Evolutionary conservation across 2,329 filamentous ascomycete genomes (phyloP).

Genomic region (Colletotrichum spaethianum): DNA sequence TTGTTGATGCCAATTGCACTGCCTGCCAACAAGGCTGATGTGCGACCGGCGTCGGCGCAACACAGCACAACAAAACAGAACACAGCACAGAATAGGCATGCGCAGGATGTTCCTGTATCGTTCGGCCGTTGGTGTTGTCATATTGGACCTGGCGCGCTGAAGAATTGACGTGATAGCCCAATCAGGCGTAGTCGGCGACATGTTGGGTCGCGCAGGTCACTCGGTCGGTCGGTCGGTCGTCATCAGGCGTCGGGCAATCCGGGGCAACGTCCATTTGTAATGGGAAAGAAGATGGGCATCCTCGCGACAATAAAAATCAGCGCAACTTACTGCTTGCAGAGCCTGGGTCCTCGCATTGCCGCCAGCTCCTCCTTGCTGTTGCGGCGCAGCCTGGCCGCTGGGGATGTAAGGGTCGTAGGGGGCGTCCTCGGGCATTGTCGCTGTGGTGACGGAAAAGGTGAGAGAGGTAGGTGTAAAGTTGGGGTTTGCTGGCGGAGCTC

Average conservation of each 20-base stretch:
- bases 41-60: not conserved
- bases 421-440: conserved; percentile 68
- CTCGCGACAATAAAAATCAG: conserved; percentile 27
- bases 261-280: conserved; percentile 13
- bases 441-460: conserved; percentile 40
- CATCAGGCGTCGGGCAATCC: conserved; percentile 32
- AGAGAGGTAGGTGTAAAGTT: not conserved
- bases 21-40: not conserved
- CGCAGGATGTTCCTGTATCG: not conserved
- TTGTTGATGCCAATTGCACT: not conserved
- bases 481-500: conserved; percentile 14
- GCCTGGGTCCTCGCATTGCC: conserved; percentile 71
- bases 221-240: conserved; percentile 38
- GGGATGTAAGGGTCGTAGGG: conserved; percentile 94
- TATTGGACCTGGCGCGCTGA: not conserved
- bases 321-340: conserved; percentile 84
- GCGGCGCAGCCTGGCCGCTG: conserved; percentile 68
- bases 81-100: not conserved
- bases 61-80: not conserved
- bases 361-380: conserved; percentile 57
- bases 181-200: conserved; percentile 31
- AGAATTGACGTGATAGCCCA: conserved; percentile 15
- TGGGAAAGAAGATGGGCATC: conserved; percentile 15
- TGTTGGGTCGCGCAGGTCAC: conserved; percentile 22
- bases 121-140: not conserved